Evolutionary conservation across 2,329 filamentous ascomycete genomes (phyloP), one percentile per base, ranked within the genome.

Genomic region (Phialocephala subalpina): DNA sequence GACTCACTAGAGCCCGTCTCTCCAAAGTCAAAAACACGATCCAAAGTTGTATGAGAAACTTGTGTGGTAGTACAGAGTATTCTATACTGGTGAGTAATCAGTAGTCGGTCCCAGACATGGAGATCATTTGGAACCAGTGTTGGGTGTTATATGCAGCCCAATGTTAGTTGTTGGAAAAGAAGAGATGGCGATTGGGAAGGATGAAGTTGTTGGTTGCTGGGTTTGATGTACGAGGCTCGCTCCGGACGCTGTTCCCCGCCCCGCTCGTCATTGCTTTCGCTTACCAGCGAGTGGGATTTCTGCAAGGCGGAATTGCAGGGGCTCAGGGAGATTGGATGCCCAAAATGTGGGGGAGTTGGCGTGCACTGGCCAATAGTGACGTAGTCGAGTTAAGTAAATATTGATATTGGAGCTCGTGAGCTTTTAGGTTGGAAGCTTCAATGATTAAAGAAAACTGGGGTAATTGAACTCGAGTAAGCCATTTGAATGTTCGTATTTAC

Each of bases 51-150:
- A n/a, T n/a, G n/a, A n/a, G n/a, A 53, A 53, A 22, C 14, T 18
- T 53, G 49, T 29, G 49, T 53, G 49, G 49, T 53, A 33, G 18
- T 25, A 53, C 49, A 49, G 7, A 20, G 14, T n/a, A 22, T 9
- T 49, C n/a, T 14, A 12, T n/a, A 49, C 18, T 12, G 6, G 20
- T 27, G 6, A 9, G 20, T 25, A 3, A 25, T 2, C 16, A 20
- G 20, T 7, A 25, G n/a, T 12, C 7, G 25, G 25, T 6, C 18
- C n/a, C 49, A 18, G 18, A 29, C 7, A 33, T 29, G 29, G 12
- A 16, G 11, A 5, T 53, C n/a, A 49, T 49, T n/a, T 14, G 49
- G 49, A 53, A 33, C 49, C 49, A 53, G 27, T 53, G 49, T n/a
- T n/a, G 49, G 22, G 18, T 3, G 25, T 4, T 29, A 22, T 4